phyloP scores from a whole-genome alignment of 495 filamentous ascomycete species.

The Chaetomium fimeti region DNA sequence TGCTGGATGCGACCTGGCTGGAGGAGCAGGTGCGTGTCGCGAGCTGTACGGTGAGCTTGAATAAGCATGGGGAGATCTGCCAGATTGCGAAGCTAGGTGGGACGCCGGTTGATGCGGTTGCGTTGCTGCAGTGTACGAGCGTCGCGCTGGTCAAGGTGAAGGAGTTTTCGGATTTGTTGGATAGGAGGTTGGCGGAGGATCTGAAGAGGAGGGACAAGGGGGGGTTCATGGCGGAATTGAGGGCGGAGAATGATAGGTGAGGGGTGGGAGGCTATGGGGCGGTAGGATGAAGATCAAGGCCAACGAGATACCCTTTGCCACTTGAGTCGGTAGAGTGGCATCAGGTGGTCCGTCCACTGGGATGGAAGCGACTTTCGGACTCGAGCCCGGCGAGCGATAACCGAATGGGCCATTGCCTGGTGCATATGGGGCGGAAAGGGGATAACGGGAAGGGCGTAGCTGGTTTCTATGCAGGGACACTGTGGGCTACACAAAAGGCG shows the following conservation, averaged over 20 bases:
- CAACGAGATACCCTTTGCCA: slow-evolving; percentile 33
- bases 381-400: neutral
- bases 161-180: slow-evolving; percentile 69
- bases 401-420: neutral
- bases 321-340: neutral
- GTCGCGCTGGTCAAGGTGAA: slow-evolving; percentile 74
- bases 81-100: slow-evolving; percentile 88
- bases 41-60: slow-evolving; percentile 80
- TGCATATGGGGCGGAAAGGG: neutral
- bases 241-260: slow-evolving; percentile 77
- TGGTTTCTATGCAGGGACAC: neutral
- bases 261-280: slow-evolving; percentile 9
- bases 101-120: slow-evolving; percentile 71
- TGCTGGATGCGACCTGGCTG: slow-evolving; percentile 74
- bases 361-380: neutral
- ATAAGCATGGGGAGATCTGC: slow-evolving; percentile 86
- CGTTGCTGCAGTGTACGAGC: slow-evolving; percentile 65
- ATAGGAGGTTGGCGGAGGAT: slow-evolving; percentile 71
- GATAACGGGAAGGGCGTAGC: neutral
- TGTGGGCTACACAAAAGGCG: neutral
- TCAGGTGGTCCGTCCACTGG: neutral
- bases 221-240: slow-evolving; percentile 72
- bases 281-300: neutral
- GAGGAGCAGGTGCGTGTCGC: slow-evolving; percentile 87
- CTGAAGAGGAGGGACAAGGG: slow-evolving; percentile 69